A percentile compares a stretch with the other conserved stretches of the same genome.
These are phyloP conservation scores for Fusarium continuum DNA, from an alignment of 2,329 filamentous ascomycete genomes.

Conservation along the genomic window DNA sequence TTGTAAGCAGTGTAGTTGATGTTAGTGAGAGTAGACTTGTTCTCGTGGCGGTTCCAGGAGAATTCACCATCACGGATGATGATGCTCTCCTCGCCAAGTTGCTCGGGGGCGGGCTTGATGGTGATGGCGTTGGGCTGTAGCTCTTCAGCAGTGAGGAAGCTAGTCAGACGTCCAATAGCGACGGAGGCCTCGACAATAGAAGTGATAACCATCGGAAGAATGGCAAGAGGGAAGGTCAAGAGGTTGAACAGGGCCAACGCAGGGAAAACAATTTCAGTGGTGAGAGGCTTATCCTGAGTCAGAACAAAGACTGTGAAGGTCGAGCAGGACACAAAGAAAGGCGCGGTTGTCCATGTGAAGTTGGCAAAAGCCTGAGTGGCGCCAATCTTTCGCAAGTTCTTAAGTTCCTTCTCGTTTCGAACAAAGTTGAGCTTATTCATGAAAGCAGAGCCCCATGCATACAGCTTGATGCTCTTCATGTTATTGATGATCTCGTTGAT, in stretches of 20 bases:
- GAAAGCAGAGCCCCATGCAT: constrained; percentile 96
- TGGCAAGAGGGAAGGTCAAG: constrained; percentile 90
- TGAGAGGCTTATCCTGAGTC: constrained; percentile 81
- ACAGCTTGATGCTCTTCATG: constrained; percentile 99
- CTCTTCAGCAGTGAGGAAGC: constrained; percentile 88
- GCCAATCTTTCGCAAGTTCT: constrained; percentile 95
- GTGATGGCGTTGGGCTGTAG: constrained; percentile 85
- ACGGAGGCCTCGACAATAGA: constrained; percentile 96
- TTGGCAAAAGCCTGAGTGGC: constrained; percentile 94
- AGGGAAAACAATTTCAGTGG: constrained; percentile 95
- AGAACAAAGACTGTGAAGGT: constrained; percentile 96
- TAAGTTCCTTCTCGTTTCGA: constrained; percentile 93
- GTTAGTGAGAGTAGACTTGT: constrained; percentile 75
- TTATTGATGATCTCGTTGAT: constrained; percentile 99
- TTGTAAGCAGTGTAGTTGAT: constrained; percentile 92
- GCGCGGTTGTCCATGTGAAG: constrained; percentile 97
- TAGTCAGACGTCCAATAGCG: constrained; percentile 84
- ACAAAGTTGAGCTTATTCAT: constrained; percentile 98
- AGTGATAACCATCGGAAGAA: constrained; percentile 97
- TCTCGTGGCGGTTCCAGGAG: constrained; percentile 90
- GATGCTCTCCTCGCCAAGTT: constrained; percentile 85
- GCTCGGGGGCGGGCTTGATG: constrained; percentile 73
- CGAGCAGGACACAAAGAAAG: constrained; percentile 95
- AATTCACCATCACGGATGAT: constrained; percentile 86
- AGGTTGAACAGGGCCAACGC: constrained; percentile 93